Conservation (phyloP, 2,329 filamentous ascomycete genomes). For the Cladophialophora yegresii region DNA sequence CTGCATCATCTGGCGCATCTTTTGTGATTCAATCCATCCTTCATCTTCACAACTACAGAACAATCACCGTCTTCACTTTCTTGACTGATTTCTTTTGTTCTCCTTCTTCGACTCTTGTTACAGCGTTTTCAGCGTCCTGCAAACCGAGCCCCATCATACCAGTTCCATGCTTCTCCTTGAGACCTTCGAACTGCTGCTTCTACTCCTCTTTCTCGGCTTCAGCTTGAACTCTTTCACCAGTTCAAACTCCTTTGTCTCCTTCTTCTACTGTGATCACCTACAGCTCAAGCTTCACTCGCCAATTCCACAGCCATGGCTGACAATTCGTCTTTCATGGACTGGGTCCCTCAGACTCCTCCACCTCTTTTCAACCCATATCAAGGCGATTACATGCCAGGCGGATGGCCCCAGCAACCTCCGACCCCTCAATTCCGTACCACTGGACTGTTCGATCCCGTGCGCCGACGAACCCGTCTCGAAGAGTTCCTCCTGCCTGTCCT, state of each 20-base stretch:
- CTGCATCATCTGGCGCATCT: slow-evolving; percentile 5
- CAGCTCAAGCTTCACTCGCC: not conserved
- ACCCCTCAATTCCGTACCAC: slow-evolving; percentile 14
- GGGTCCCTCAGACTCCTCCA: slow-evolving; percentile 28
- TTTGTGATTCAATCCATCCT: slow-evolving; percentile 7
- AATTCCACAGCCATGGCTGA: slow-evolving; percentile 32
- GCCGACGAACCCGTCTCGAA: slow-evolving; percentile 14
- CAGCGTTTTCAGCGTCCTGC: not conserved
- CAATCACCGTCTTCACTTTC: not conserved
- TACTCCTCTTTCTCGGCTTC: slow-evolving; percentile 10
- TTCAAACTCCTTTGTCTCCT: slow-evolving; percentile 1
- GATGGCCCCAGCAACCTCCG: slow-evolving; percentile 25
- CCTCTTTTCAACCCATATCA: slow-evolving; percentile 27
- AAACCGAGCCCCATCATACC: not conserved
- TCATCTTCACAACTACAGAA: not conserved
- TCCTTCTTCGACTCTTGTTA: not conserved
- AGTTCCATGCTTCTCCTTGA: slow-evolving; percentile 4
- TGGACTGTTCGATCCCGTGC: slow-evolving; percentile 21
- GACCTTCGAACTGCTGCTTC: not conserved
- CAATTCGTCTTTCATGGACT: slow-evolving; percentile 32
- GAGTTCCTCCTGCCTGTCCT: slow-evolving; percentile 11
- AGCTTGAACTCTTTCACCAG: not conserved
- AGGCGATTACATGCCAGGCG: slow-evolving; percentile 28
- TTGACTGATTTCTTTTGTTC: not conserved
- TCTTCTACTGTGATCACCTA: slow-evolving; percentile 6